Evolutionary conservation across 2,329 filamentous ascomycete species (phyloP).

Genomic region (Curvularia eragrostidis): DNA sequence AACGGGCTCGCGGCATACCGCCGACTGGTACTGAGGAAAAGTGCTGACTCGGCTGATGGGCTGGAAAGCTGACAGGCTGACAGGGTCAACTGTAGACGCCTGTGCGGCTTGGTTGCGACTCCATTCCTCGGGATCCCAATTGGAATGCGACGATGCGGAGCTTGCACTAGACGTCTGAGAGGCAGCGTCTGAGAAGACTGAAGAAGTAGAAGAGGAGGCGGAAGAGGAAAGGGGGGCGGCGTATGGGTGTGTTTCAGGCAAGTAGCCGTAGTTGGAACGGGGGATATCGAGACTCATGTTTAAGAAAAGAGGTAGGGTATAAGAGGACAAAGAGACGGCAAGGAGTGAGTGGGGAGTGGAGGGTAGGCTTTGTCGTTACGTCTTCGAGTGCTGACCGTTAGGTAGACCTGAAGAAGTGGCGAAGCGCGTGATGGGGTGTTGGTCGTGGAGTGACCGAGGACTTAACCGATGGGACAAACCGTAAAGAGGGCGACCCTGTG

Average conservation of each 20-base stretch:
- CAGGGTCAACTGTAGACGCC: slow-evolving; percentile 32
- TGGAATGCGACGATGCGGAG: slow-evolving; percentile 67
- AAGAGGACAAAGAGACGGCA: slow-evolving; percentile 41
- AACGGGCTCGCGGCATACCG: slow-evolving; percentile 46
- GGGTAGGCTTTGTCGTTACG: slow-evolving; percentile 42
- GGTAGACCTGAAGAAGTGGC: slow-evolving; percentile 45
- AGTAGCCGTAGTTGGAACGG: slow-evolving; percentile 43
- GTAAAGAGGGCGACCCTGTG: slow-evolving; percentile 44
- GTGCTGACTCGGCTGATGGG: slow-evolving; percentile 47
- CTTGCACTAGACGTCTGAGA: slow-evolving; percentile 74
- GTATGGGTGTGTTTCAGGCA: slow-evolving; percentile 62
- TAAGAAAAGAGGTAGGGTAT: slow-evolving; percentile 32
- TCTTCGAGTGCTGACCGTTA: slow-evolving; percentile 47
- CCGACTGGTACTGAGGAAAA: slow-evolving; percentile 47
- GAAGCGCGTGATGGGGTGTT: slow-evolving; percentile 46
- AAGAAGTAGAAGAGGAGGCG: slow-evolving; percentile 76
- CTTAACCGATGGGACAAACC: slow-evolving; percentile 51
- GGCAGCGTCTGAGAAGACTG: slow-evolving; percentile 73
- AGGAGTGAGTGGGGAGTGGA: slow-evolving; percentile 44
- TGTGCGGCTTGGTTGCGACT: slow-evolving; percentile 34
- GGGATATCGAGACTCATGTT: slow-evolving; percentile 51
- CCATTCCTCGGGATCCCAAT: slow-evolving; percentile 52
- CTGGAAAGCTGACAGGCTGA: slow-evolving; percentile 35
- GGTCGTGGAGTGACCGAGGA: slow-evolving; percentile 51
- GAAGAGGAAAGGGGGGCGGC: slow-evolving; percentile 75